Base-by-base conservation (phyloP, 805 yeast species). In the Ogataea pini region DNA sequence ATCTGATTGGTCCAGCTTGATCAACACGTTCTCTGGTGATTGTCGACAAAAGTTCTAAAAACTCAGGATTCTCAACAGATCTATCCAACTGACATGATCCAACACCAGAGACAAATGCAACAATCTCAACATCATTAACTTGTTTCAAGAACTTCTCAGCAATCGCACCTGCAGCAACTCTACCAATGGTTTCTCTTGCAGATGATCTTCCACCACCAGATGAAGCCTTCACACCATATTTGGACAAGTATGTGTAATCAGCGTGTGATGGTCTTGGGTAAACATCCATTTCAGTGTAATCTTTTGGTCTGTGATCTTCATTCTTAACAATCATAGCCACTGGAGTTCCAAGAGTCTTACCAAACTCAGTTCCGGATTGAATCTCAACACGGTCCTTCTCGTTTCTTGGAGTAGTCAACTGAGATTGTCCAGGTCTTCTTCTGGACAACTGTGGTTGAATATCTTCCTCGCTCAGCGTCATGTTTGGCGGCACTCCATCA, bases 241-340 rank as follows among this genome's bases (percentile, higher is more conserved):
- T 94, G 56, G 79, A 76, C 63, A 88, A 75, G 71, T 94, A 94
- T 18, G 99, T 94, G 78, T 77, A 90, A 70, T 94, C 99, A 16
- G 99, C 98, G 70, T 94, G 99, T 25, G 96, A 88, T 22, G 99
- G 99, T 70, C 99, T 83, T 58, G 99, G 99, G 73, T 83, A 94
- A 56, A 86, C 77, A 67, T 91, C 98, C 70, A 96, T 94, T 63
- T 92, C 98, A 20, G 88, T 79, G 76, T 94, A 94, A 70, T 94
- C 99, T 56, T 89, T 82, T 10, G 99, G 99, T 65, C 98, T 81
- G 68, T 94, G 99, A 72, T 94, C 99, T 72, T 94, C 90, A 69
- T 94, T 94, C 62, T 77, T 77, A 18, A 94, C 96, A 48, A 91
- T 64, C 97, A 94, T 89, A 9, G 88, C 97, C 50, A 94, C 87